A percentile compares a stretch with the other conserved stretches of the same genome.
These are phyloP conservation scores for Kwoniella newhampshirensis DNA, from an alignment of 768 basidiomycete genomes.

Conservation along the genomic window DNA sequence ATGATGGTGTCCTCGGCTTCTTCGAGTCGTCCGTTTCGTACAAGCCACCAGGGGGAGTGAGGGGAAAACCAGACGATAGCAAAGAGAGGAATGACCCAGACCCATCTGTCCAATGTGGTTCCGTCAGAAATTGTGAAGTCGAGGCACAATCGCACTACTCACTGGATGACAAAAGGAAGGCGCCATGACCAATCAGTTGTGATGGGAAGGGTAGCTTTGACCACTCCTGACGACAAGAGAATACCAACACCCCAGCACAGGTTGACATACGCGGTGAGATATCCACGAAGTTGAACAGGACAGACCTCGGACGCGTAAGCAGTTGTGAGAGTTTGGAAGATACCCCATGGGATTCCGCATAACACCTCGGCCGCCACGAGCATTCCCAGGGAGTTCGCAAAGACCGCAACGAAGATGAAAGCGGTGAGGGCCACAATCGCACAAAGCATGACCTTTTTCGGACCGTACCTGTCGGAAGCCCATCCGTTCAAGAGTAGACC, in stretches of 20 bases:
- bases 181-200: constrained; percentile 28
- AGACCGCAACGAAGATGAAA: constrained; percentile 18
- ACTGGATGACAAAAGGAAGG: constrained; percentile 39
- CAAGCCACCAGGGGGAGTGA: constrained; percentile 47
- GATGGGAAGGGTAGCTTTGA: constrained; percentile 29
- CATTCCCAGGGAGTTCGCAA: constrained; percentile 12
- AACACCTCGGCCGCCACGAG: constrained; percentile 26
- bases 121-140: too few relatives aligned
- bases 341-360: constrained; percentile 34
- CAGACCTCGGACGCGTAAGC: constrained; percentile 43
- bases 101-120: constrained; percentile 16
- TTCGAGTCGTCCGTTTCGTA: constrained; percentile 42
- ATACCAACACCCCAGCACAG: constrained; percentile 45
- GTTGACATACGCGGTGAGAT: constrained; percentile 46
- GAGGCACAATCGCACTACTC: not conserved
- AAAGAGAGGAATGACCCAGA: constrained; percentile 34
- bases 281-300: constrained; percentile 40
- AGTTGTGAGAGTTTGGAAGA: constrained; percentile 31
- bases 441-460: constrained; percentile 37
- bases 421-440: constrained; percentile 27
- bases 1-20: constrained; percentile 26
- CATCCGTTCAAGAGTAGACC: constrained; percentile 29
- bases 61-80: constrained; percentile 33
- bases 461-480: constrained; percentile 47
- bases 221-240: constrained; percentile 41